Conservation (phyloP, 306 rosid species). For the Cucurbita moschata region DNA sequence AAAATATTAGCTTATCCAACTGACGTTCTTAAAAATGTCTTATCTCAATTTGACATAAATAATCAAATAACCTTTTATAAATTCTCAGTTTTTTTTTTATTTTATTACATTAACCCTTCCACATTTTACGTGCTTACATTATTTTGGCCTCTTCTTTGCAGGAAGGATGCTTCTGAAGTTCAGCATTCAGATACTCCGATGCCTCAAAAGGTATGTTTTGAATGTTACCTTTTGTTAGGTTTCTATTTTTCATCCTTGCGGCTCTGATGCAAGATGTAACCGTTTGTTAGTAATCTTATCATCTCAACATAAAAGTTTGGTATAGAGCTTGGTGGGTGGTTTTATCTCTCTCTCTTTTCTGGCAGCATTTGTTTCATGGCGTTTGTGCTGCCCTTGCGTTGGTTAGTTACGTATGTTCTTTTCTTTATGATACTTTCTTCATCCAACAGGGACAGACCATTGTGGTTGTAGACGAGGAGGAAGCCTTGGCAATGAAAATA, state of each 20-base stretch:
- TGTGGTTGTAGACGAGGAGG: slow-evolving; percentile 71
- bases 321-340: not conserved
- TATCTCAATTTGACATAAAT: not conserved
- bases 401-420: not conserved
- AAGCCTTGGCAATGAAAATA: slow-evolving; percentile 20
- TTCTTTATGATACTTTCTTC: not conserved
- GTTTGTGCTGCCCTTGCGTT: not conserved
- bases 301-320: not conserved
- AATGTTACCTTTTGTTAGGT: not conserved
- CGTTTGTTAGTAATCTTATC: not conserved
- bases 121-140: not conserved
- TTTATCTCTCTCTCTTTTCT: not conserved
- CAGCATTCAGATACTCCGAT: slow-evolving; percentile 20
- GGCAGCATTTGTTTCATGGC: not conserved
- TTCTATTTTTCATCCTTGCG: not conserved
- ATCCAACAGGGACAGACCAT: slow-evolving; percentile 40
- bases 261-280: not conserved
- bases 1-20: not conserved
- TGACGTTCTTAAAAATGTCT: not conserved
- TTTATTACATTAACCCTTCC: not conserved
- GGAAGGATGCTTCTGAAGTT: slow-evolving; percentile 34
- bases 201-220: slow-evolving; percentile 38
- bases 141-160: slow-evolving; percentile 8
- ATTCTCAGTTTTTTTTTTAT: not conserved
- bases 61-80: slow-evolving; percentile 8